Evolutionary conservation across 2,329 filamentous ascomycete genomes (phyloP).

Genomic region (Xylaria sp.): DNA sequence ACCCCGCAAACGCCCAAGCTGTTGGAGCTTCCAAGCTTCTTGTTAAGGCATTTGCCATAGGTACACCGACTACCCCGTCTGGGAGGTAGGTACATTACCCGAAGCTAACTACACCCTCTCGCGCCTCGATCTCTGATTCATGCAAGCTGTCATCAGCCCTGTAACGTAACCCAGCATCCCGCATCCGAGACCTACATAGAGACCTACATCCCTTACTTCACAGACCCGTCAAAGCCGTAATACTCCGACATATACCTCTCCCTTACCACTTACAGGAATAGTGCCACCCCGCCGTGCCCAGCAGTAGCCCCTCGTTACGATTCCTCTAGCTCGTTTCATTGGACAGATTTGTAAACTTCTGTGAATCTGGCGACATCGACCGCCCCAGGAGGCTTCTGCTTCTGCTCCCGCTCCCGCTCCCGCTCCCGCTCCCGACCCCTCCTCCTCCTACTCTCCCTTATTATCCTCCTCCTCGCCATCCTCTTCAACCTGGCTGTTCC

Average conservation of each 20-base stretch:
- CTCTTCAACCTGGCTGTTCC: constrained; percentile 74
- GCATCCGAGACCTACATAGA: constrained; percentile 14
- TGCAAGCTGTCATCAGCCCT: constrained; percentile 33
- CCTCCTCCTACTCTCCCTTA: constrained; percentile 56
- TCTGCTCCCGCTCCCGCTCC: constrained; percentile 38
- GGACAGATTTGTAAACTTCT: constrained; percentile 29
- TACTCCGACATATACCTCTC: constrained; percentile 3
- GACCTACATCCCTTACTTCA: not conserved
- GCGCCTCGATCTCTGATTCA: not conserved
- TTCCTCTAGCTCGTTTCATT: constrained; percentile 32
- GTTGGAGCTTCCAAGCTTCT: constrained; percentile 11
- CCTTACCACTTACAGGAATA: not conserved
- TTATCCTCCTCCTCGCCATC: constrained; percentile 65
- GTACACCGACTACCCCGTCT: not conserved
- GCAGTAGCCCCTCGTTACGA: constrained; percentile 28
- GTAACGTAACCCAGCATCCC: constrained; percentile 23
- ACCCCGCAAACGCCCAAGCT: constrained; percentile 26
- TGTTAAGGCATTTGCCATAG: not conserved
- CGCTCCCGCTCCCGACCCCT: constrained; percentile 42
- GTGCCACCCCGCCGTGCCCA: constrained; percentile 7
- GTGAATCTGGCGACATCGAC: constrained; percentile 51
- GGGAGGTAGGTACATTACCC: not conserved
- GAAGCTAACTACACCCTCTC: not conserved
- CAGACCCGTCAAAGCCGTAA: constrained; percentile 5
- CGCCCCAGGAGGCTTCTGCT: constrained; percentile 29